Conservation (phyloP, 1,284 basidiomycete genomes). For the Ustilago trichophora region DNA sequence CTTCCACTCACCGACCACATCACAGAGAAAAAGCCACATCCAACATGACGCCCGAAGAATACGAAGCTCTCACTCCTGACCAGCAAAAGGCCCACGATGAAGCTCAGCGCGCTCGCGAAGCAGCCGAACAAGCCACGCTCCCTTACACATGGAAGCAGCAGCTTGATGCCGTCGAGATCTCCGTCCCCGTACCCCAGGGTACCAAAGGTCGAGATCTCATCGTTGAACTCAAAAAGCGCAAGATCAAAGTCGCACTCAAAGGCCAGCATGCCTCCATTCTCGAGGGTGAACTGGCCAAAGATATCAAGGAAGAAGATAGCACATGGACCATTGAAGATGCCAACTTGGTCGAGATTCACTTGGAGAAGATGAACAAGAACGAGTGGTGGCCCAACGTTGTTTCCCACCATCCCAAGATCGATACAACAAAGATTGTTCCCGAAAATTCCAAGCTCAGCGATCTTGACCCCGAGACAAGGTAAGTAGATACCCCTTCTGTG, state of each 20-base stretch:
- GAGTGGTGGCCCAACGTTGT: conserved; percentile 99
- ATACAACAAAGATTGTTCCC: conserved; percentile 94
- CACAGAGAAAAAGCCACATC: too few relatives aligned
- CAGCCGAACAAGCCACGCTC: conserved; percentile 82
- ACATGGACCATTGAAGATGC: conserved; percentile 95
- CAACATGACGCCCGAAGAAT: conserved; percentile 72
- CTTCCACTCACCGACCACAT: too few relatives aligned
- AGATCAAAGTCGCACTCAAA: conserved; percentile 84
- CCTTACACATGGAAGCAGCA: conserved; percentile 94
- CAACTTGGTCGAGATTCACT: conserved; percentile 76
- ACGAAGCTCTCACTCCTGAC: conserved; percentile 81
- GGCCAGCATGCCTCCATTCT: conserved; percentile 80
- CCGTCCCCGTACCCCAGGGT: conserved; percentile 84
- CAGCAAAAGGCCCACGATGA: conserved; percentile 79
- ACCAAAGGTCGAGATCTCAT: conserved; percentile 81
- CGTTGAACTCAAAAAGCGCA: conserved; percentile 81
- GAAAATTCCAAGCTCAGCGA: conserved; percentile 95
- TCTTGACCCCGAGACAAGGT: conserved; percentile 90
- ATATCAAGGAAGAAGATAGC: conserved; percentile 93
- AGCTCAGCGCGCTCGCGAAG: conserved; percentile 77
- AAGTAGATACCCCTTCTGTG: too few relatives aligned
- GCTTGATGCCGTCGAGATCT: conserved; percentile 84
- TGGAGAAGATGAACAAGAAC: conserved; percentile 86
- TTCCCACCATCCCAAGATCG: conserved; percentile 93
- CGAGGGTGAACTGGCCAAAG: conserved; percentile 86